Base-by-base conservation (phyloP, 2,329 filamentous ascomycete genomes). In the Exserohilum turcica region DNA sequence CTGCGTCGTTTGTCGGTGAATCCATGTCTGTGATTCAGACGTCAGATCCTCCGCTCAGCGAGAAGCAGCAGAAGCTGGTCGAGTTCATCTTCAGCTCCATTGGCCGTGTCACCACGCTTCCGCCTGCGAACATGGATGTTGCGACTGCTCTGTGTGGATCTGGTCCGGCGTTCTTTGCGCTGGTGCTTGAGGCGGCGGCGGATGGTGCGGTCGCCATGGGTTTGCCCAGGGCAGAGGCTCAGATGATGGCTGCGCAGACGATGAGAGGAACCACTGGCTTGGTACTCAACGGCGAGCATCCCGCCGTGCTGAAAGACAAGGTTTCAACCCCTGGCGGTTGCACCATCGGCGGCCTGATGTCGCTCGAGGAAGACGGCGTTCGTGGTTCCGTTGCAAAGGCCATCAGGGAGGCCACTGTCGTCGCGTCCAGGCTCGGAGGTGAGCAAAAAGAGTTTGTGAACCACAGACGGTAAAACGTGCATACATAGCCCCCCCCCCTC, bases 151-250 rank as follows among this genome's bases (percentile, higher is more conserved):
- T 93, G 6, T 90, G 87, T 67, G 89, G 88, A 6, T 88, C 87
- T 5, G 88, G 87, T 0, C 89, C 89, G 0, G 89, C 89, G 0
- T 92, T 92, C 75, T 90, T 90, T 63, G 83, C 88, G 0, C 78
- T 93, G 37, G 82, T 92, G 65, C 80, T 91, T 13, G 90, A 93
- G 74, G 88, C 87, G 6, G 82, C 89, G 39, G 85, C 89, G 12
- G 89, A 92, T 64, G 90, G 89, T 6, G 89, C 86, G 3, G 88
- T 93, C 1, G 88, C 89, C 12, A 90, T 91, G 86, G 90, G 90
- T 0, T 68, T 93, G 28, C 88, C 89, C 3, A 80, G 89, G 42
- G 83, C 82, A 2, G 88, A 92, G 68, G 89, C 89, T 0, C 85
- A 86, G 70, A 78, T 84, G 56, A 92, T 93, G 88, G 89, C 89